Percentiles rank a stretch among this genome's conserved stretches.
Conservation (phyloP, 202 grass and related monocot species). For the Eragrostis tef region DNA sequence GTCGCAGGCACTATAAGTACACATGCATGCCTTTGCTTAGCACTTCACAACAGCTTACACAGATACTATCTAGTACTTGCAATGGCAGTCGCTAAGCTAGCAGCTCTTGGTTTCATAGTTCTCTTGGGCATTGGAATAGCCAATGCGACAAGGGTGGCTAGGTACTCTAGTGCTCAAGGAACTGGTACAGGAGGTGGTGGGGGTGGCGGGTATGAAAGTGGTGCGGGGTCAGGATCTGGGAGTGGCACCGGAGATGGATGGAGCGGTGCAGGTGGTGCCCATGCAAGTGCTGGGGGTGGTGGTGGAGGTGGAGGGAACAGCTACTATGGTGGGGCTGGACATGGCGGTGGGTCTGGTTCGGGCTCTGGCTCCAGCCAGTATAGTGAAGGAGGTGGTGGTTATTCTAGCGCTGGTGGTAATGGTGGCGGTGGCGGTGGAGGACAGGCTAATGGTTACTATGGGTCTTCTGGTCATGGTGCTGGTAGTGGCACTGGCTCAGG, state of each 20-base stretch:
- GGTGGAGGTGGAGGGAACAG: conserved; percentile 5
- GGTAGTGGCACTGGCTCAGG: conserved; percentile 30
- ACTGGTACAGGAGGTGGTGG: neutral
- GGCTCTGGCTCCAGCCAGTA: neutral
- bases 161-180: neutral
- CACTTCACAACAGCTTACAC: neutral
- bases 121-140: neutral
- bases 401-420: neutral
- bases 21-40: neutral
- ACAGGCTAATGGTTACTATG: conserved; percentile 1
- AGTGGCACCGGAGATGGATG: neutral
- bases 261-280: neutral
- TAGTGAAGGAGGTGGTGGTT: neutral
- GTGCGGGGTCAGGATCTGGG: neutral
- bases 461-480: conserved; percentile 1
- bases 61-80: neutral
- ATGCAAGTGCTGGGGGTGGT: neutral
- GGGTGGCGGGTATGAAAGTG: neutral
- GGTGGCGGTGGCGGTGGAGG: conserved; percentile 35
- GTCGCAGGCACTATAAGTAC: neutral
- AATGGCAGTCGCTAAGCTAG: neutral
- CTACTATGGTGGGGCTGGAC: neutral
- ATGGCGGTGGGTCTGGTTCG: conserved; percentile 26
- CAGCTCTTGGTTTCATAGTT: conserved; percentile 28
- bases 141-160: neutral